Conservation (phyloP, 116 monocot genomes). For the Dioscorea cayenensis region DNA sequence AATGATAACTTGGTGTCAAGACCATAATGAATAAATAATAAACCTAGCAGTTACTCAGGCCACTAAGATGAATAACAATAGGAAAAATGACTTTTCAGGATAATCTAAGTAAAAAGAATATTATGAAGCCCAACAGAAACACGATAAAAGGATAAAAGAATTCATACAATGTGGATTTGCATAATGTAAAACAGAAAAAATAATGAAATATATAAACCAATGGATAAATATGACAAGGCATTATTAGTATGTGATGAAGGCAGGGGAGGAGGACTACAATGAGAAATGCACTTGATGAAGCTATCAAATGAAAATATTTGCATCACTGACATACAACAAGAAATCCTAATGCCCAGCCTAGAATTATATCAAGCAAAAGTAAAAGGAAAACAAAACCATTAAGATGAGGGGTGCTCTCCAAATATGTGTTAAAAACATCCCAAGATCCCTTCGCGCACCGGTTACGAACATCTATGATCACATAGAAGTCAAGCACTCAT, state of each 20-base stretch:
- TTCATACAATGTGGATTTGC: no score
- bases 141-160: not conserved
- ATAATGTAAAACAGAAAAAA: no score
- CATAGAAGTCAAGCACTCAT: not conserved
- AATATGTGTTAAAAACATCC: constrained; percentile 67
- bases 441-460: constrained; percentile 69
- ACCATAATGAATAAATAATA: not conserved
- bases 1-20: not conserved
- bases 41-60: no score
- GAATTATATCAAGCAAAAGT: not conserved
- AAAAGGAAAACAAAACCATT: constrained; percentile 56
- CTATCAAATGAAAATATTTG: no score
- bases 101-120: not conserved
- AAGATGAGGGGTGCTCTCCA: constrained; percentile 60
- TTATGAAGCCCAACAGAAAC: not conserved
- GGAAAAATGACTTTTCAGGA: not conserved
- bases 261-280: no score
- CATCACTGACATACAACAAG: no score
- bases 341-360: no score
- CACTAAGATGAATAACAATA: not conserved
- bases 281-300: no score
- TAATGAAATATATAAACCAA: no score
- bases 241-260: not conserved
- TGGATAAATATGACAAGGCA: not conserved
- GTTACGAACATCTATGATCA: constrained; percentile 77